Evolutionary conservation across 1,284 basidiomycete genomes (phyloP).

Genomic region (Cutaneotrichosporon sp.): DNA sequence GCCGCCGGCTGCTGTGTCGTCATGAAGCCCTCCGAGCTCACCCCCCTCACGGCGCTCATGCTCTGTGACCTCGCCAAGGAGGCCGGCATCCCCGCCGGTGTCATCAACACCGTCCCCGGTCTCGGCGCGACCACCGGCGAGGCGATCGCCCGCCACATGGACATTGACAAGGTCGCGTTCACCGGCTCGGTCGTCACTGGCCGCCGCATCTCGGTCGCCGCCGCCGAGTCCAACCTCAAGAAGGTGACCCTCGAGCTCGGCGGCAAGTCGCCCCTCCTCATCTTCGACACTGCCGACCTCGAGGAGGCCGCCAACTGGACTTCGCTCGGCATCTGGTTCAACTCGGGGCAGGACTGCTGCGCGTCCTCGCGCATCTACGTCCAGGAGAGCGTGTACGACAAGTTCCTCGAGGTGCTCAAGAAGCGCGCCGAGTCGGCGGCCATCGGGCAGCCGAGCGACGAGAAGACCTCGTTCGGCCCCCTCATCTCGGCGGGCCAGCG

Average conservation of each 20-base stretch:
- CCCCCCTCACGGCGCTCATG: conserved; percentile 81
- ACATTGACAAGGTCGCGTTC: conserved; percentile 71
- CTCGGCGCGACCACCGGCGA: conserved; percentile 81
- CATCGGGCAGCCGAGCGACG: conserved; percentile 72
- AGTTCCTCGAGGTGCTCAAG: conserved; percentile 70
- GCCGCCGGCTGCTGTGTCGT: conserved; percentile 60
- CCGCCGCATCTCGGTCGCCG: conserved; percentile 78
- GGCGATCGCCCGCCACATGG: conserved; percentile 71
- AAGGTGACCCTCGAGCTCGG: conserved; percentile 61
- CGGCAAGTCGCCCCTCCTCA: conserved; percentile 57
- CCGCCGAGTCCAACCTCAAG: conserved; percentile 83
- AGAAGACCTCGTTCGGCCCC: conserved; percentile 72
- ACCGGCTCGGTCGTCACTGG: conserved; percentile 72
- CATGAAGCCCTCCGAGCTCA: conserved; percentile 80
- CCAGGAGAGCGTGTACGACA: conserved; percentile 78
- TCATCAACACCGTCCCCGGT: conserved; percentile 83
- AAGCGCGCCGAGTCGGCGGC: conserved; percentile 67
- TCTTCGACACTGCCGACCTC: conserved; percentile 57
- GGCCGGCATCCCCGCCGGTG: conserved; percentile 81
- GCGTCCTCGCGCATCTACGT: conserved; percentile 63
- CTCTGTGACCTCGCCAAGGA: conserved; percentile 48
- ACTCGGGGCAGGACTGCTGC: conserved; percentile 41
- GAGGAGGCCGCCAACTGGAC: conserved; percentile 71
- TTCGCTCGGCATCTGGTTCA: conserved; percentile 44
- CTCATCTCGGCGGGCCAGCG: conserved; percentile 82